phyloP scores from a whole-genome alignment of 179 eudicot genomes.

The Drosera spatulata region DNA sequence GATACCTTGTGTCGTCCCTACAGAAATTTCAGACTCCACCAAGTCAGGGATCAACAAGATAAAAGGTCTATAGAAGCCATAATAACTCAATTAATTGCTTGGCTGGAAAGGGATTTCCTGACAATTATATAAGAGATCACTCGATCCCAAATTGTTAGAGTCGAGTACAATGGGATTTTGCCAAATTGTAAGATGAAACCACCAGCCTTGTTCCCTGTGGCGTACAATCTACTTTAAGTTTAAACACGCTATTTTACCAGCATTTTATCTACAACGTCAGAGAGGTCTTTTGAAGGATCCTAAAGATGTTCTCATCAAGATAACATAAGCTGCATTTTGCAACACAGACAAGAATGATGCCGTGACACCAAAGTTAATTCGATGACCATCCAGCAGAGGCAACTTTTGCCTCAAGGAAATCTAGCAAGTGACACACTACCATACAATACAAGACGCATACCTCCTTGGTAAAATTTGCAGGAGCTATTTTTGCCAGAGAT shows the following conservation, averaged over 20 bases:
- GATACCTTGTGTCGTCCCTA: conserved; percentile 72
- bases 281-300: too few relatives aligned
- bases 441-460: conserved; percentile 18
- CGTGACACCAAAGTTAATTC: not conserved
- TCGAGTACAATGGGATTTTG: too few relatives aligned
- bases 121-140: too few relatives aligned
- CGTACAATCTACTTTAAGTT: too few relatives aligned
- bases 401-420: not conserved
- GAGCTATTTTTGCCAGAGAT: conserved; percentile 59
- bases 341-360: too few relatives aligned
- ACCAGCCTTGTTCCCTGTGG: too few relatives aligned
- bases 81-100: not conserved
- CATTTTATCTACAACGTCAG: too few relatives aligned
- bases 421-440: not conserved
- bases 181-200: too few relatives aligned
- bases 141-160: too few relatives aligned
- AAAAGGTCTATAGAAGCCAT: not conserved
- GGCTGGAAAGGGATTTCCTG: not conserved
- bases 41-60: not conserved
- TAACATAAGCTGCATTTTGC: too few relatives aligned
- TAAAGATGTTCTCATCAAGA: too few relatives aligned
- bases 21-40: conserved; percentile 6
- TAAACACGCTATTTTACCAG: too few relatives aligned
- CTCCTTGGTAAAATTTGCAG: conserved; percentile 90
- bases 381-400: not conserved